Conservation (phyloP, 1,284 basidiomycete genomes). For the Puccinia brachypodii region DNA sequence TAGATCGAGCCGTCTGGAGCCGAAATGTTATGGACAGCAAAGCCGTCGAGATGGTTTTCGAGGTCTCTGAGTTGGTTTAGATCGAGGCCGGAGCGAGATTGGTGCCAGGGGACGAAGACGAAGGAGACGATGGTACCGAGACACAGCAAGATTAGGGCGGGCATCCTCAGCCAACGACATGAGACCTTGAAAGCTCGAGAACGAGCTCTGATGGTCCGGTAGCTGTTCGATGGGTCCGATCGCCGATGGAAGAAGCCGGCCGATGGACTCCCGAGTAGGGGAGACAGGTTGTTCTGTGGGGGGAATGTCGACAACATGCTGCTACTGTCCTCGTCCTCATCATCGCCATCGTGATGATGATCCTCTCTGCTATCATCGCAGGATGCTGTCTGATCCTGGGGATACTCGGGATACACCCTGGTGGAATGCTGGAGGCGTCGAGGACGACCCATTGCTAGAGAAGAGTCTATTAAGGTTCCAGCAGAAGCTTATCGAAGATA, state of each 20-base stretch:
- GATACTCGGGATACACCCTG: conserved; percentile 16
- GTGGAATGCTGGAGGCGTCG: background rate
- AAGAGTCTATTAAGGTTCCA: too few species aligned
- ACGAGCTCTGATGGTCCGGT: background rate
- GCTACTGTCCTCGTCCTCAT: background rate
- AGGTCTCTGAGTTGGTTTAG: background rate
- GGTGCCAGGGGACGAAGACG: conserved; percentile 31
- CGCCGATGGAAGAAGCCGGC: background rate
- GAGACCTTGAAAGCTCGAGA: conserved; percentile 14
- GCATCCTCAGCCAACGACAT: conserved; percentile 8
- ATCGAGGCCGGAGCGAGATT: conserved; percentile 14
- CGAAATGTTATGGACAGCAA: conserved; percentile 32
- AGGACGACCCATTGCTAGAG: background rate
- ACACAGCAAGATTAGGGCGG: conserved; percentile 25
- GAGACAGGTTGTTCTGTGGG: background rate
- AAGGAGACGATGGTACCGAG: conserved; percentile 23
- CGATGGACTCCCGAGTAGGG: background rate
- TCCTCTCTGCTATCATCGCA: background rate
- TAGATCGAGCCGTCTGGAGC: conserved; percentile 46
- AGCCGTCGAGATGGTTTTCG: conserved; percentile 19
- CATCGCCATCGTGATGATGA: background rate
- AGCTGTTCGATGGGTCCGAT: background rate
- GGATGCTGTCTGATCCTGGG: background rate
- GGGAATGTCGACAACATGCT: background rate
- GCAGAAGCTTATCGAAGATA: too few species aligned